Evolutionary conservation across 768 basidiomycete genomes (phyloP), one percentile per base, ranked within the genome.

Genomic region (Lepiota brunneoincarnata): DNA sequence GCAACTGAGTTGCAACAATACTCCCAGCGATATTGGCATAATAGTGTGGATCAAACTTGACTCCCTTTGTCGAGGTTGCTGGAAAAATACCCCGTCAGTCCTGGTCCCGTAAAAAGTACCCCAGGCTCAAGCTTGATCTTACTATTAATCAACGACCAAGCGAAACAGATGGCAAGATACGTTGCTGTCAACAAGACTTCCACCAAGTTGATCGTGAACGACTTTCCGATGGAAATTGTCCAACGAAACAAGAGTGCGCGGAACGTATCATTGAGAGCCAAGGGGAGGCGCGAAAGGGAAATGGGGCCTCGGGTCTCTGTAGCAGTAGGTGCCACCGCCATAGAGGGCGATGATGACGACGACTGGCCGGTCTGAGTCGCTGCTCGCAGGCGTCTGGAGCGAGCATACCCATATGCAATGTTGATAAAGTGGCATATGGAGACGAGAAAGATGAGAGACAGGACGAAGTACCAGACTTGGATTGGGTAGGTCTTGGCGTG

Each of bases 1-100:
- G 79, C 0, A 82, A 64, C 62, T 87, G 82, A 37, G 69, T 70
- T 14, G 70, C 64, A 0, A 75, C 79, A 20, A 82, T 72, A 21
- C 65, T 65, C 0, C 71, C 77, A 1, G 75, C 69, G 23, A 75
- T 68, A 54, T 79, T 74, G 20, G 68, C 69, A 58, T 65, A 75
- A 56, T 75, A 75, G 47, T 68, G 63, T 0, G 73, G 69, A 51
- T 72, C 71, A n/a, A 68, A 64, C 37, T 53, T 63, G 31, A 69
- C 49, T 11, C 72, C 72, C n/a, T 65, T 54, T 14, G 62, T 61
- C 11, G 63, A 66, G 2, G 72, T 74, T 1, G 71, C 72, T 74
- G 44, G 26, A 26, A 20, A 46, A n/a, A n/a, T n/a, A n/a, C n/a
- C n/a, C n/a, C n/a, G n/a, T n/a, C n/a, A n/a, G n/a, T n/a, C n/a